A percentile compares a stretch with the other conserved stretches of the same genome.
These are phyloP conservation scores for Clarireedia monteithiana DNA, from an alignment of 2,329 filamentous ascomycete genomes.

Conservation along the genomic window DNA sequence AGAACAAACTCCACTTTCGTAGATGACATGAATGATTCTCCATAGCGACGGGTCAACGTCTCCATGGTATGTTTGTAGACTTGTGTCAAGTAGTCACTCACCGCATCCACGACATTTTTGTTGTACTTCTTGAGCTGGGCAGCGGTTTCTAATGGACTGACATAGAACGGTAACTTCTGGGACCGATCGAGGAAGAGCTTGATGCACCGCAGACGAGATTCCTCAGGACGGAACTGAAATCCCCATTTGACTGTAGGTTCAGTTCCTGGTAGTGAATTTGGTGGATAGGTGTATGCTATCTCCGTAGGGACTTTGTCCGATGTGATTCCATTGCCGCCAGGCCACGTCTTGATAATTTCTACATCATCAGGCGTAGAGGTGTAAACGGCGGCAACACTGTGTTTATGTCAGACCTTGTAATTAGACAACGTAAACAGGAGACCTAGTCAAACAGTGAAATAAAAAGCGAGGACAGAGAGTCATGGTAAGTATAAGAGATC, in stretches of 20 bases:
- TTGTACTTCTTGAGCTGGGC: conserved; percentile 66
- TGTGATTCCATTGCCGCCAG: conserved; percentile 77
- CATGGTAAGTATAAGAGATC: too few relatives aligned
- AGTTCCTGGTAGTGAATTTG: conserved; percentile 32
- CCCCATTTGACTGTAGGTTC: conserved; percentile 62
- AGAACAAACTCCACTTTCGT: conserved; percentile 73
- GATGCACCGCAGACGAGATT: conserved; percentile 69
- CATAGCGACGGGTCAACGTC: conserved; percentile 65
- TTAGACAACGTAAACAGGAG: neutral
- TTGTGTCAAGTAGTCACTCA: conserved; percentile 71
- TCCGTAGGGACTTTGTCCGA: conserved; percentile 82
- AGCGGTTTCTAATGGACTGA: conserved; percentile 69
- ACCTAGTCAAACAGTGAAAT: neutral
- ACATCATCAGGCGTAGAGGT: conserved; percentile 71
- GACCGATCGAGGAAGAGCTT: conserved; percentile 77
- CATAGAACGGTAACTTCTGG: conserved; percentile 74
- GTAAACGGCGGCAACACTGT: conserved; percentile 63
- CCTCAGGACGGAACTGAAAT: conserved; percentile 73
- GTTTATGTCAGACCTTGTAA: neutral
- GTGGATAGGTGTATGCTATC: conserved; percentile 49
- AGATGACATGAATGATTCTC: conserved; percentile 68
- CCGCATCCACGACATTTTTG: conserved; percentile 72
- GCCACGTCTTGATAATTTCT: conserved; percentile 80
- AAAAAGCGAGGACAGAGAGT: too few relatives aligned
- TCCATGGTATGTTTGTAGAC: conserved; percentile 74